phyloP scores from a whole-genome alignment of 2,329 filamentous ascomycete genomes.

The Xylaria arbuscula region DNA sequence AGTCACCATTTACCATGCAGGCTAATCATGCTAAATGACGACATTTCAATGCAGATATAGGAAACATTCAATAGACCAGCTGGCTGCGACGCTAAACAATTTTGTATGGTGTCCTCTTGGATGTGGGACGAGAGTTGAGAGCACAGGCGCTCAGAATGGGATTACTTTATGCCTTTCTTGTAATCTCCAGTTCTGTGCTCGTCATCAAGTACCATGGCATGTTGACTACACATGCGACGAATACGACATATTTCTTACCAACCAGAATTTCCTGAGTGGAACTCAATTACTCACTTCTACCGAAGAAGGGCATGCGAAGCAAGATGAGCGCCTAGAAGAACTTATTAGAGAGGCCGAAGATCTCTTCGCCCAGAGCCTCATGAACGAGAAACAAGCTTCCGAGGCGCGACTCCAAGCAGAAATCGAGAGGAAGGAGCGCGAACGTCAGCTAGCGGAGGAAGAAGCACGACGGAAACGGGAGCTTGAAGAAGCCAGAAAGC shows the following conservation, averaged over 20 bases:
- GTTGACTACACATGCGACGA: conserved; percentile 55
- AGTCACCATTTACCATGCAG: neutral
- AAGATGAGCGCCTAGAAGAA: conserved; percentile 52
- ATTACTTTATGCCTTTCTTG: conserved; percentile 58
- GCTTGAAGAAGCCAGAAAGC: conserved; percentile 18
- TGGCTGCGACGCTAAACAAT: conserved; percentile 55
- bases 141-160: conserved; percentile 52
- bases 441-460: conserved; percentile 28
- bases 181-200: conserved; percentile 56
- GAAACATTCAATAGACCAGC: conserved; percentile 23
- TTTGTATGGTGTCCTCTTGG: conserved; percentile 64
- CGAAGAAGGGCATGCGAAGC: conserved; percentile 58
- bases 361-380: conserved; percentile 50
- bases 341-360: conserved; percentile 53
- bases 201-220: conserved; percentile 57
- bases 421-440: conserved; percentile 31
- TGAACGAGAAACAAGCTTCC: conserved; percentile 40
- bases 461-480: conserved; percentile 20
- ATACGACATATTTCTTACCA: conserved; percentile 54
- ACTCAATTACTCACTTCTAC: conserved; percentile 57
- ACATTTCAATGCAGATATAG: conserved; percentile 28
- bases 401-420: conserved; percentile 4
- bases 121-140: conserved; percentile 64
- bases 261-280: conserved; percentile 54
- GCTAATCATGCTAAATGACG: neutral